phyloP scores from a whole-genome alignment of 129 eudicot genomes.

The Mikania micrantha region DNA sequence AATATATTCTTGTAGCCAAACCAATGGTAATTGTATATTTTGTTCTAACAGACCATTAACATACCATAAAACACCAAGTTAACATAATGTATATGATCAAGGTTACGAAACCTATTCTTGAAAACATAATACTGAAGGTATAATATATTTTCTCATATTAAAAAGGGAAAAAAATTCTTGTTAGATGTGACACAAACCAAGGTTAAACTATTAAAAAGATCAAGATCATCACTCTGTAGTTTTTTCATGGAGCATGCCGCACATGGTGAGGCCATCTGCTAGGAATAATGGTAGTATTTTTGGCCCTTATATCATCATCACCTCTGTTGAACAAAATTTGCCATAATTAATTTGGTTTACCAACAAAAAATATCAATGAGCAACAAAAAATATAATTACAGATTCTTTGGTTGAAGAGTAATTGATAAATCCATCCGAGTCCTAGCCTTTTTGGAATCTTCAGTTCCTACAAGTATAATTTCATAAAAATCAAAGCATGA shows the following conservation, averaged over 20 bases:
- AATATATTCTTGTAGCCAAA: too few relatives aligned
- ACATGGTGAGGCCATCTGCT: conserved; percentile 97
- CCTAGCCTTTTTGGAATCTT: conserved; percentile 51
- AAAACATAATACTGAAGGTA: not conserved
- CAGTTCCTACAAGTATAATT: conserved; percentile 38
- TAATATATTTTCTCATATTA: not conserved
- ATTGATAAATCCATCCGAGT: conserved; percentile 45
- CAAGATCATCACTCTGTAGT: conserved; percentile 67
- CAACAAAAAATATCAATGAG: not conserved
- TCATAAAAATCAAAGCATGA: conserved; percentile 9
- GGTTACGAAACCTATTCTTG: not conserved
- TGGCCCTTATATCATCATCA: conserved; percentile 46
- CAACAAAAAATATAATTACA: conserved; percentile 26
- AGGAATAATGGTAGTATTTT: conserved; percentile 59
- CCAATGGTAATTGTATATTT: not conserved
- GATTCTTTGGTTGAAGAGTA: conserved; percentile 42
- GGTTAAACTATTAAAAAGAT: not conserved
- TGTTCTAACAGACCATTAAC: not conserved
- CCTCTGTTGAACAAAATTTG: conserved; percentile 31
- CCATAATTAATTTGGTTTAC: conserved; percentile 9
- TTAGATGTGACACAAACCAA: conserved; percentile 2
- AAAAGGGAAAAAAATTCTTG: not conserved
- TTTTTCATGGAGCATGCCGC: conserved; percentile 98
- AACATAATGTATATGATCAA: not conserved
- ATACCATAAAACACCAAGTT: not conserved